Evolutionary conservation across 352 stramenopile genomes (phyloP), one percentile per base, ranked within the genome.

Genomic region (Phytopythium montanum): DNA sequence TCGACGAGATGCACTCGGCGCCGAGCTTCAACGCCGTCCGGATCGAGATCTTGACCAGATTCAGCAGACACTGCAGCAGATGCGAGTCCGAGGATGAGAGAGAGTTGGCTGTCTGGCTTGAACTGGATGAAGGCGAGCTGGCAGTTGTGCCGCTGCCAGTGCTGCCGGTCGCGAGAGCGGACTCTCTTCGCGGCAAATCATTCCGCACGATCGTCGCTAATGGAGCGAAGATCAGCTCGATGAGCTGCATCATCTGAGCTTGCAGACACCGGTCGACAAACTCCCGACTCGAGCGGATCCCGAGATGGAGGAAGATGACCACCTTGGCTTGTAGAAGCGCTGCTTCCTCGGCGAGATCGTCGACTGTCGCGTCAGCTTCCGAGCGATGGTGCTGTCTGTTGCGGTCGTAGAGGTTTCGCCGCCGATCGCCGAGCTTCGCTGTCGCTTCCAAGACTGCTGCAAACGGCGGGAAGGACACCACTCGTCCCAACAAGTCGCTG

Each of bases 11-110:
- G 31, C 78, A 92, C 49, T 89, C 75, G 0, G 78, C 79, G 19
- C 79, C 74, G 56, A 94, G 72, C 56, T 90, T 85, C 12, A 92
- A 26, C 18, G 84, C 78, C 23, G 70, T 86, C 55, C 76, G 79
- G 60, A 90, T 82, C 23, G 64, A 65, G 2, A 85, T 51, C 14
- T 79, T 77, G 28, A 85, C 74, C 39, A 89, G 3, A 55, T 90
- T 81, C 10, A 89, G 48, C 28, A 76, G 69, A 46, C 81, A 90
- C 29, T 94, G 80, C 6, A 79, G 56, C 5, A 89, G 59, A 49
- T 92, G 89, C 31, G 75, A 51, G 28, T 86, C 71, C 44, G 65
- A 61, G 1, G 62, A 51, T 12, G 65, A 69, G 12, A 76, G 25
- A 14, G 13, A 5, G 38, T 26, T 21, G 23, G 36, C 28, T 39